Base-by-base conservation (phyloP, 2,329 filamentous ascomycete genomes). In the Leptographium galeiforme region DNA sequence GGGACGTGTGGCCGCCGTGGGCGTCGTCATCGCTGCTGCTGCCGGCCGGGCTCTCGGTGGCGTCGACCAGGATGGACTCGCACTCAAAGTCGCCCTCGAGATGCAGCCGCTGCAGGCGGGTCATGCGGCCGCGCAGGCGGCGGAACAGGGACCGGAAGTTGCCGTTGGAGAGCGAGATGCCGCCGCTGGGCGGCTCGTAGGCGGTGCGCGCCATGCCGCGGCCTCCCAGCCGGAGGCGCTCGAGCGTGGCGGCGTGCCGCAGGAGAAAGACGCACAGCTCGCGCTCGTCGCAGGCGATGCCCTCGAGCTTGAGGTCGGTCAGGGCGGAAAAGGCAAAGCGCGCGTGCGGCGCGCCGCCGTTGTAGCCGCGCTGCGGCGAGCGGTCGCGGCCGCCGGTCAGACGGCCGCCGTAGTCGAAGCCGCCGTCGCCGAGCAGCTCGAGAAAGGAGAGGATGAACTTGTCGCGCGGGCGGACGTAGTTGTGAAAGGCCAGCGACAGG, bases 21-120 rank as follows among this genome's bases (percentile, higher is more conserved):
- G 11, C 36, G 6, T 49, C 48, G 11, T 50, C 48, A 11, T n/a
- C 48, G 32, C 34, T 38, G 34, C 41, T 50, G 48, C 39, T 43
- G 39, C 33, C 38, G 6, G 48, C 32, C 14, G 36, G 48, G 34
- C 48, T 41, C 13, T 30, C 48, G 38, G 5, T n/a, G 38, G 48
- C 25, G 16, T 33, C 34, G 30, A 19, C 32, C 2, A 43, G 13
- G 12, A 43, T 34, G 14, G 39, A 50, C 40, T 39, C 38, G n/a
- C 69, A 71, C 56, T 70, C 67, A 47, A 72, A 70, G 50, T 73
- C 70, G 5, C 73, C 73, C 55, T 74, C 70, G 49, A 75, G 63
- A 51, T 72, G 69, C 51, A 75, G 63, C 19, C 68, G 66, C 57
- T 71, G 63, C 40, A 75, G 64, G 36, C 63, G 61, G 6, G 68